Evolutionary conservation across 2,329 filamentous ascomycete species (phyloP), one percentile per base, ranked within the genome.

Genomic region (Talaromyces pinophilus): DNA sequence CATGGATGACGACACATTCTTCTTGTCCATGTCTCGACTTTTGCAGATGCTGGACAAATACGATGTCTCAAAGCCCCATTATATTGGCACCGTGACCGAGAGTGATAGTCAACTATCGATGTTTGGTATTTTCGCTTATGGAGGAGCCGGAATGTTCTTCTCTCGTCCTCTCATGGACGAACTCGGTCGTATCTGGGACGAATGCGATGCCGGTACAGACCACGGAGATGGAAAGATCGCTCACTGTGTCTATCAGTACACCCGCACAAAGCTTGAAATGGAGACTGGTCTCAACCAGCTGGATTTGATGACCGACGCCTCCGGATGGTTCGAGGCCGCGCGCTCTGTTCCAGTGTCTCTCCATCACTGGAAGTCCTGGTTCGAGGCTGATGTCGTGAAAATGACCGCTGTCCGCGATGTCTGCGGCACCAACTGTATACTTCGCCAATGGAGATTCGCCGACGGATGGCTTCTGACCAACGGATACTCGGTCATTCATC

Each of bases 321-420:
- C 83, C 1, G 87, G 87, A 0, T 87, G 88, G 71, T 89, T 87
- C 73, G 87, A 89, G 75, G 82, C 83, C 1, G 85, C 85, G 0
- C 75, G 81, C 28, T 71, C 72, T 35, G 76, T 79, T n/a, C 83
- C 85, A 0, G 75, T 88, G 13, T 87, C 83, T 60, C 77, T 89
- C 6, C 87, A 89, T 72, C 87, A 89, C 77, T 88, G 86, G 86
- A 88, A 87, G 73, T 85, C 82, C 13, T 88, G 86, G 85, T 86
- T 87, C 75, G 71, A 79, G 8, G 74, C 72, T 28, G 76, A 79
- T 65, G 85, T 87, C 50, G 79, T 81, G 57, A 79, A 81, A 65
- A 83, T 87, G 77, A 81, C 83, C 38, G 75, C 79, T 46, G 77
- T 86, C 13, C 76, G 81, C 6, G 73, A 81, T 10, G 72, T 86